Evolutionary conservation across 352 stramenopile species (phyloP), one percentile per base, ranked within the genome.

Genomic region (Discostella stelligera): DNA sequence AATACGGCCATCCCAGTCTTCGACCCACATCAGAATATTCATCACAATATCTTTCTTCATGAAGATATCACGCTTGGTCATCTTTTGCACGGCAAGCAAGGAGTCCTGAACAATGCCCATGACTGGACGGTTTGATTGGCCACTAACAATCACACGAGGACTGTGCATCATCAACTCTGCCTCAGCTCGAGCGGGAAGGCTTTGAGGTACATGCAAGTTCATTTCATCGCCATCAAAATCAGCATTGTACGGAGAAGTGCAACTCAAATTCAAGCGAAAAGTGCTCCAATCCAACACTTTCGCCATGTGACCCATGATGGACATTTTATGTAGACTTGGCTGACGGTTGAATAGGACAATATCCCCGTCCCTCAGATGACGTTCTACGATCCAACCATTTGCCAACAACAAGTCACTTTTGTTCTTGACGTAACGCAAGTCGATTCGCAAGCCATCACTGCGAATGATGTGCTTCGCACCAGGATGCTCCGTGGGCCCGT

Each of bases 171-270:
- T 93, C 66, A 99, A 91, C 78, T 98, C 95, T 7, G 95, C 95
- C 86, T 99, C 97, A 14, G 97, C 96, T 71, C 95, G 91, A 63
- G 97, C 97, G 37, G 96, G 94, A 68, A 99, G 90, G n/a, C 95
- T 98, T 90, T 99, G 97, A 46, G 95, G 96, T 46, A 93, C 88
- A 69, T 94, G 89, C 66, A 99, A 89, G 86, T 99, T 99, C 97
- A 99, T 99, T 87, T 99, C 97, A 82, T 99, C 97, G 58, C 97
- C 97, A 92, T 99, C 97, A 79, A 99, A 99, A 94, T 99, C 97
- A 69, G 97, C 97, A 84, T 99, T 99, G 90, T 99, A 99, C 30
- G 97, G 97, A 20, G 96, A 96, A 4, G 97, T 99, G 76, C 91
- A 94, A 49, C 94, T 98, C 62, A 99, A 87, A 82, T 99, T 99